Evolutionary conservation across 1,139 yeast species (phyloP), one percentile per base, ranked within the genome.

Genomic region (Sugiyamaella xylanicola): DNA sequence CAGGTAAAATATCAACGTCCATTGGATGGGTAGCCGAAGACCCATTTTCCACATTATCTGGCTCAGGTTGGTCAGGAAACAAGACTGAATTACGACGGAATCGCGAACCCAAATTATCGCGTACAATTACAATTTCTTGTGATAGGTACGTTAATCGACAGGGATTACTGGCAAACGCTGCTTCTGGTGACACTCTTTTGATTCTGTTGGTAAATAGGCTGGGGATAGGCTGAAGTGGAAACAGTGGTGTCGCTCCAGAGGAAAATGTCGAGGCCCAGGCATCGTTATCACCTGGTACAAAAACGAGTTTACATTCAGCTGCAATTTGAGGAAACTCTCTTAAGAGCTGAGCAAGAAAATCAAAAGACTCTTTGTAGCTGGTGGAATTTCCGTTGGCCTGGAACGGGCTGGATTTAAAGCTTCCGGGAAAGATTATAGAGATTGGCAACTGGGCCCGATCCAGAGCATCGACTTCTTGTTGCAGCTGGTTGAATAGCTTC

Each of bases 281-380:
- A 69, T 93, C 99, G 63, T 89, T 87, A 45, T 83, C 83, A 0
- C 99, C 98, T 0, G 98, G 97, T 0, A 92, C 76, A 58, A 93
- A 80, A 1, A 88, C 73, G 50, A 89, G 72, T 45, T 82, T 81
- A 7, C 82, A 76, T 29, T 73, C 70, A 11, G 73, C 58, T 8
- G 62, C 57, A 0, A 65, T 49, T 13, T 37, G 56, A 63, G 85
- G 84, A 63, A 73, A 83, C 41, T 76, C 73, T 17, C 80, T 77
- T 20, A 86, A 62, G 4, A 84, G 60, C 1, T 73, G 68, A 0
- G 96, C 91, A 19, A 93, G 74, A 9, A 81, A 75, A 63, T 92
- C 96, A 71, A 90, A 89, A 40, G 80, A 76, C 43, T 83, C 82
- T 65, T 90, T 89, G 69, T 92, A 93, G 29, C 66, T 61, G 0